A percentile compares a stretch with the other conserved stretches of the same genome.
phyloP scores from a whole-genome alignment of 805 yeast genomes.

The Saturnispora galanensis region DNA sequence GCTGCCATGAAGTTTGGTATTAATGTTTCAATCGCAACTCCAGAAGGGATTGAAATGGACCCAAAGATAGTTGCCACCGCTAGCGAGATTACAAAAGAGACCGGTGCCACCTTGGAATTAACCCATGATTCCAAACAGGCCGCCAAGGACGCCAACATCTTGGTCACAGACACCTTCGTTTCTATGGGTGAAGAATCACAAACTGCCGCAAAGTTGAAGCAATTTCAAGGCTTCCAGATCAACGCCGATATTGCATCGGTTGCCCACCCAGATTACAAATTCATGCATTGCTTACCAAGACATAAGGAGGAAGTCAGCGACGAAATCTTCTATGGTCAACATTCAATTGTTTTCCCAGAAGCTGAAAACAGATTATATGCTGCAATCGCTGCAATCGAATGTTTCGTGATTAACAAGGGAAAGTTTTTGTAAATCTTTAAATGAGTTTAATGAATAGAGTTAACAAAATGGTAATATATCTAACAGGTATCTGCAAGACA shows the following conservation, averaged over 20 bases:
- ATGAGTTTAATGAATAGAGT: too few species aligned
- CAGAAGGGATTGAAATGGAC: constrained; percentile 60
- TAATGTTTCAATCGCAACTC: constrained; percentile 75
- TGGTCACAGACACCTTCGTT: constrained; percentile 94
- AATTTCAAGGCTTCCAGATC: constrained; percentile 83
- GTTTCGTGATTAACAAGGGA: constrained; percentile 80
- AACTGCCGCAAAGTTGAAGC: constrained; percentile 57
- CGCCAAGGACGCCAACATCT: constrained; percentile 59
- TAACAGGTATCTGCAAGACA: too few species aligned
- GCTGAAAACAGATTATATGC: constrained; percentile 96
- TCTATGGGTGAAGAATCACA: constrained; percentile 97
- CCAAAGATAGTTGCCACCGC: constrained; percentile 46
- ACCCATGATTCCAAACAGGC: constrained; percentile 72
- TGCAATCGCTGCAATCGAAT: constrained; percentile 89
- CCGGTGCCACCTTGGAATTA: constrained; percentile 44
- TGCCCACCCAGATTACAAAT: constrained; percentile 64
- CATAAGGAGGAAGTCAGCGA: constrained; percentile 91
- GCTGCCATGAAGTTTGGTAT: constrained; percentile 84
- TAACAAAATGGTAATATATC: too few species aligned
- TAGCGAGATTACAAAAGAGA: constrained; percentile 37
- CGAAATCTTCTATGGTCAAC: constrained; percentile 77
- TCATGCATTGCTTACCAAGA: constrained; percentile 97
- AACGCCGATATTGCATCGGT: constrained; percentile 56
- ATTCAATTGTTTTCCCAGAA: constrained; percentile 84
- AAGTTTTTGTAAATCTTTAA: constrained; percentile 25